Evolutionary conservation across 805 yeast species (phyloP), one percentile per base, ranked within the genome.

Genomic region (Isabelozyma gotoi): DNA sequence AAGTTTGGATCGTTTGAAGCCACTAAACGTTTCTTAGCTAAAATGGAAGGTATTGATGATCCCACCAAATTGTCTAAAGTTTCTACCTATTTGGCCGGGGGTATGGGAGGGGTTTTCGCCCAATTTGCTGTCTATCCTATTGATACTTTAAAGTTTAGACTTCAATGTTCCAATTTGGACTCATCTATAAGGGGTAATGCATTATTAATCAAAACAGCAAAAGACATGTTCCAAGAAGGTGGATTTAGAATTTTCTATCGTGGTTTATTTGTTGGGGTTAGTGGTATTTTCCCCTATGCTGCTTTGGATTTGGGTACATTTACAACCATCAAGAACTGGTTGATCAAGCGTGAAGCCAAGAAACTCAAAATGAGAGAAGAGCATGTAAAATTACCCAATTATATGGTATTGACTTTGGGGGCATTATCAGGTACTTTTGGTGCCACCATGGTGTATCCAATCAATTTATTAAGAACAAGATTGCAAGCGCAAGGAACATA

Each of bases 211-310:
- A 66, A 73, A 33, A 90, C 97, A 0, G 90, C 96, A 2, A 80
- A 73, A 49, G 81, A 84, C 40, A 85, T 92, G 88, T 87, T 78
- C 65, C 63, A 59, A 44, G 88, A 84, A 48, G 96, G 96, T 33
- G 98, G 98, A 0, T 19, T 88, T 2, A 64, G 76, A 37, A 65
- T 86, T 4, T 94, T 90, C 56, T 94, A 94, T 61, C 69, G 98
- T 50, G 99, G 99, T 19, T 74, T 92, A 16, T 65, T 80, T 41
- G 95, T 89, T 19, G 99, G 99, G n/a, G 80, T 91, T 3, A 79
- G 91, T 46, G 99, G 99, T 38, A 92, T 94, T 52, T 94, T 94
- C 69, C 99, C 99, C 0, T 94, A 91, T 61, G 97, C 98, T 1
- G 99, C 99, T 0, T 71, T 94, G 21, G 99, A 94, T 63, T 71